Base-by-base conservation (phyloP, 2,329 filamentous ascomycete species). In the Lasiodiplodia sp. region DNA sequence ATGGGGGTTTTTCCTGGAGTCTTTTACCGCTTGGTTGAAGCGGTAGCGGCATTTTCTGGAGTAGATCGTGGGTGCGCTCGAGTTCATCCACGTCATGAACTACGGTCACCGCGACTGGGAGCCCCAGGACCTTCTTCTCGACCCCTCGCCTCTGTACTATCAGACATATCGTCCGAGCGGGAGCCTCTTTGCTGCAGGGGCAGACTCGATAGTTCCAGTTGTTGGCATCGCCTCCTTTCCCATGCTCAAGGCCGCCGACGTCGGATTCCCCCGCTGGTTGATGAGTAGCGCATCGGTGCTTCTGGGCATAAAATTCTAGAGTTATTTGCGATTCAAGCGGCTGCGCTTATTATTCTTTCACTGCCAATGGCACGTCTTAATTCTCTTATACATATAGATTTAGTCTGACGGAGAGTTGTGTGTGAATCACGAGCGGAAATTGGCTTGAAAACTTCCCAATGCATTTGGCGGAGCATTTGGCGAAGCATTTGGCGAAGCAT, bases 101-200 rank as follows among this genome's bases (percentile, higher is more conserved):
- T 91, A 97, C 74, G 94, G 99, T 62, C 96, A 99, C 82, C 92
- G 96, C 73, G 96, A 99, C 78, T 92, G 99, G 75, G 99, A 99
- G 79, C 96, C 96, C 5, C 96, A 99, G 78, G 99, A 99, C 75
- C 87, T 99, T 5, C 86, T 99, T 1, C 86, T 99, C 21, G 91
- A 97, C 56, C 96, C 96, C 2, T 92, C 94, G 1, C 88, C 88
- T 38, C 85, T 89, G 7, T 89, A 89, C 63, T 95, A 92, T 77
- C 85, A 87, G 68, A 85, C 87, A 58, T 83, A 84, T 69, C 58
- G 67, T 6, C 87, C 88, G 66, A 85, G 88, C 69, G 83, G 86
- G 40, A 87, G 91, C 69, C 90, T 92, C 21, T 90, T 96, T 69
- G 90, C 96, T 78, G 91, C 90, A 63, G 94, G 92, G 75, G 90